These are phyloP conservation scores for California macrophylla DNA, from an alignment of 441 rosid species.

Conservation along the genomic window DNA sequence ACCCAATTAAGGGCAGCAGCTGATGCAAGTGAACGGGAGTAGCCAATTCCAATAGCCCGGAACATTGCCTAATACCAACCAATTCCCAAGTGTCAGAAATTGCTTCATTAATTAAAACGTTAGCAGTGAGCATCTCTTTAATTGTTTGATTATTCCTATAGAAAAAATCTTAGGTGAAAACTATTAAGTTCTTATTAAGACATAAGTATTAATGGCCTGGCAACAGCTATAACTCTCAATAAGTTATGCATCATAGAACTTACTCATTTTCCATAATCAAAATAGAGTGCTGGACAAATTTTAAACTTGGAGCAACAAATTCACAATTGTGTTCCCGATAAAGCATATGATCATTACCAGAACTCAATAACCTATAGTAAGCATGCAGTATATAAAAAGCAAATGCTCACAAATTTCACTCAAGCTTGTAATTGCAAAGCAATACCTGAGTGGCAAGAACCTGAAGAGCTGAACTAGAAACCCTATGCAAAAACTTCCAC, in stretches of 20 bases:
- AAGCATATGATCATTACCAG: background rate
- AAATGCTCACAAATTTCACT: background rate
- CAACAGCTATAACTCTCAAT: background rate
- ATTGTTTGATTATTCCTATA: background rate
- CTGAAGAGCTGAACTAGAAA: constrained; percentile 83
- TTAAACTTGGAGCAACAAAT: background rate
- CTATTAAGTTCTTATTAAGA: background rate
- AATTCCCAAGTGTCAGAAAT: constrained; percentile 18
- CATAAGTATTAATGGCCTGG: background rate
- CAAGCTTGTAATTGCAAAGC: background rate
- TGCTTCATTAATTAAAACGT: background rate
- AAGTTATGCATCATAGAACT: background rate
- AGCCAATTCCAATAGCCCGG: constrained; percentile 83
- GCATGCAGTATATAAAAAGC: background rate
- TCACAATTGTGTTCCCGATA: background rate
- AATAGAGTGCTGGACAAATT: background rate
- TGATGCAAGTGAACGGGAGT: constrained; percentile 68
- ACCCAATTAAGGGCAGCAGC: constrained; percentile 95
- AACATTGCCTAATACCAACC: constrained; percentile 58
- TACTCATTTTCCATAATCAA: background rate
- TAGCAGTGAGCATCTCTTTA: background rate
- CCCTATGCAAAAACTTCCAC: constrained; percentile 88
- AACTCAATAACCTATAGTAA: background rate
- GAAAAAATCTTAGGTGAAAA: background rate
- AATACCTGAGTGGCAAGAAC: constrained; percentile 94